These are phyloP conservation scores for Aspergillus mulundensis DNA, from an alignment of 495 filamentous ascomycete genomes.

Conservation along the genomic window DNA sequence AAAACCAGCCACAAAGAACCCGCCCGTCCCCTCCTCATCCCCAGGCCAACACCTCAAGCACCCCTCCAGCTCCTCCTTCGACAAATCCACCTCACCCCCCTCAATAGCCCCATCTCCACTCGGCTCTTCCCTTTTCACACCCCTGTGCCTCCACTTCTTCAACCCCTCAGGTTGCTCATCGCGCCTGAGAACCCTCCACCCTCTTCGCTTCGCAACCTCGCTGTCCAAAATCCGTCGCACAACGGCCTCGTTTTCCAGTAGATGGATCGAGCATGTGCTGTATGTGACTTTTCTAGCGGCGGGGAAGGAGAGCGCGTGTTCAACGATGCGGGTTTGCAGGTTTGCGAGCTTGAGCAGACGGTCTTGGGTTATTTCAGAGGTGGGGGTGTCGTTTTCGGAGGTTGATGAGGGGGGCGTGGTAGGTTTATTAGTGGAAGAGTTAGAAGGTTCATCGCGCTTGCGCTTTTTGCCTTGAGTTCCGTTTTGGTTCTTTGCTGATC, in stretches of 20 bases:
- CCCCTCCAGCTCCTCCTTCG: constrained; percentile 57
- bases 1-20: constrained; percentile 69
- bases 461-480: constrained; percentile 26
- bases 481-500: constrained; percentile 12
- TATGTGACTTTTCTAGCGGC: constrained; percentile 76
- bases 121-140: constrained; percentile 38
- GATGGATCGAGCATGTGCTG: constrained; percentile 85
- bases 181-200: constrained; percentile 71
- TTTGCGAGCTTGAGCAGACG: constrained; percentile 69
- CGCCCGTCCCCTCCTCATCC: constrained; percentile 70
- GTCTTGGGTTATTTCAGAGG: constrained; percentile 22
- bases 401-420: constrained; percentile 15
- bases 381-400: constrained; percentile 38
- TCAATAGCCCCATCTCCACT: constrained; percentile 4
- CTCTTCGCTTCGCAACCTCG: constrained; percentile 56
- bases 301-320: constrained; percentile 81
- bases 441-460: constrained; percentile 32
- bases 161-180: constrained; percentile 69
- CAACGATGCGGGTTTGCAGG: constrained; percentile 72
- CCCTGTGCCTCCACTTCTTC: constrained; percentile 67
- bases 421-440: not conserved
- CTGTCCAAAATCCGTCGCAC: constrained; percentile 65
- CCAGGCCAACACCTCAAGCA: constrained; percentile 80
- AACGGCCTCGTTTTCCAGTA: constrained; percentile 83
- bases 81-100: constrained; percentile 29